Conservation (phyloP, 2,329 filamentous ascomycete species). For the Paraconiothyrium sp. region DNA sequence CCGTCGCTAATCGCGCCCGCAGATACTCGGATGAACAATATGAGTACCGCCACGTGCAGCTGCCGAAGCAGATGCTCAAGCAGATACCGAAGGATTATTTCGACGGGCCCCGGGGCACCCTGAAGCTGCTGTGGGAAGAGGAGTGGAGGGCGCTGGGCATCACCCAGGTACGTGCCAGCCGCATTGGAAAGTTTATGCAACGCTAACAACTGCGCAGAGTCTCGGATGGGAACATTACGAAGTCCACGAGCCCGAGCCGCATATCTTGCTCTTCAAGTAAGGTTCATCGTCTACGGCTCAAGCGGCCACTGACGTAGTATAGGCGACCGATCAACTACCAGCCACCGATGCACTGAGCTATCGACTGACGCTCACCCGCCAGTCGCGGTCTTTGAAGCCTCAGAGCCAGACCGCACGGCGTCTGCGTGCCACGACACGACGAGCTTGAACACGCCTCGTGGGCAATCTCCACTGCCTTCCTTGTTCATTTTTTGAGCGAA, state of each 20-base stretch:
- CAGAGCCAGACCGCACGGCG: conserved; percentile 20
- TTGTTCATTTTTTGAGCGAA: conserved; percentile 46
- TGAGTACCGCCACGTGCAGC: conserved; percentile 97
- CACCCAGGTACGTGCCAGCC: conserved; percentile 76
- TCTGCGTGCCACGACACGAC: conserved; percentile 23
- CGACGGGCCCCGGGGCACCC: conserved; percentile 84
- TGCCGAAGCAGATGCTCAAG: conserved; percentile 98
- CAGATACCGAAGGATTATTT: conserved; percentile 95
- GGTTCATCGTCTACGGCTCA: conserved; percentile 47
- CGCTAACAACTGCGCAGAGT: conserved; percentile 68
- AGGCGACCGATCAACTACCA: conserved; percentile 89
- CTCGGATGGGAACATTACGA: conserved; percentile 99
- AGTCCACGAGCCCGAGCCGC: conserved; percentile 97
- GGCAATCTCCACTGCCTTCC: conserved; percentile 35
- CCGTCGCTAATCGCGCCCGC: conserved; percentile 31
- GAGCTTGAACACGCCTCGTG: conserved; percentile 26
- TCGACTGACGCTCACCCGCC: conserved; percentile 15
- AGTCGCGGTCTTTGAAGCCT: conserved; percentile 16
- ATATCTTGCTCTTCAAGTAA: conserved; percentile 98
- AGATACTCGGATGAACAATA: conserved; percentile 94
- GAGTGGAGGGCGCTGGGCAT: conserved; percentile 98
- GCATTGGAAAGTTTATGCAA: neutral
- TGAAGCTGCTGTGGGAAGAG: conserved; percentile 97
- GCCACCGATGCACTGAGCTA: conserved; percentile 62
- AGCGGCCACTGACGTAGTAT: conserved; percentile 21